Evolutionary conservation across 2,329 filamentous ascomycete genomes (phyloP).

Genomic region (Pseudogymnoascus sp.): DNA sequence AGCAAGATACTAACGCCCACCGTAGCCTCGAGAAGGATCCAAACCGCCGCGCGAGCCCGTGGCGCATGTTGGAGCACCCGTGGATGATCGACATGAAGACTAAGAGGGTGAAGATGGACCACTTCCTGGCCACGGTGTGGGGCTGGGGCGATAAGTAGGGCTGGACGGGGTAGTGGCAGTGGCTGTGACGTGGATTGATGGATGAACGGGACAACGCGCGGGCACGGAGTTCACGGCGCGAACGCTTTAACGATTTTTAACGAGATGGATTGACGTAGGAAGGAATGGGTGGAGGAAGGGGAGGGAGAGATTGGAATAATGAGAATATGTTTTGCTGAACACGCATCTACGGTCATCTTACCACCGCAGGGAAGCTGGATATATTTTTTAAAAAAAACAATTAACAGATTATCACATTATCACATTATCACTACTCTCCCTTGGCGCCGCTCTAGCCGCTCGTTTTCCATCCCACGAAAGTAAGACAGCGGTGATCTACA

Average conservation of each 20-base stretch:
- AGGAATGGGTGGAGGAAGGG: not conserved
- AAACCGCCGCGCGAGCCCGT: conserved; percentile 77
- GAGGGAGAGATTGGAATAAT: not conserved
- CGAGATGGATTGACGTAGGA: not conserved
- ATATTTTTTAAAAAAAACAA: not conserved
- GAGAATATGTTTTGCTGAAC: not conserved
- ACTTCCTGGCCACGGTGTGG: conserved; percentile 92
- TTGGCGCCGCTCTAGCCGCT: not conserved
- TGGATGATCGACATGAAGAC: conserved; percentile 97
- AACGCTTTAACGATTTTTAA: conserved; percentile 6
- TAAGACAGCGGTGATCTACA: not conserved
- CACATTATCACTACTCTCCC: too few relatives aligned
- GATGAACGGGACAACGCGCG: conserved; percentile 2
- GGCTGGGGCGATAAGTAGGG: conserved; percentile 59
- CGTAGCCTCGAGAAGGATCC: conserved; percentile 87
- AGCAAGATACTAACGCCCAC: not conserved
- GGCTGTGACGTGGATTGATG: not conserved
- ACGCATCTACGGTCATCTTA: not conserved
- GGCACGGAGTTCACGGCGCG: conserved; percentile 6
- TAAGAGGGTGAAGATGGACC: conserved; percentile 95
- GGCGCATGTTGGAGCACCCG: conserved; percentile 98
- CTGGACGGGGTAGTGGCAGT: not conserved
- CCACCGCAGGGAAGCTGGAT: not conserved
- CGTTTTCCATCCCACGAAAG: not conserved
- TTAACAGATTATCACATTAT: too few relatives aligned